phyloP scores from a whole-genome alignment of 1,139 yeast genomes.

The Saccharomyces uvarum region DNA sequence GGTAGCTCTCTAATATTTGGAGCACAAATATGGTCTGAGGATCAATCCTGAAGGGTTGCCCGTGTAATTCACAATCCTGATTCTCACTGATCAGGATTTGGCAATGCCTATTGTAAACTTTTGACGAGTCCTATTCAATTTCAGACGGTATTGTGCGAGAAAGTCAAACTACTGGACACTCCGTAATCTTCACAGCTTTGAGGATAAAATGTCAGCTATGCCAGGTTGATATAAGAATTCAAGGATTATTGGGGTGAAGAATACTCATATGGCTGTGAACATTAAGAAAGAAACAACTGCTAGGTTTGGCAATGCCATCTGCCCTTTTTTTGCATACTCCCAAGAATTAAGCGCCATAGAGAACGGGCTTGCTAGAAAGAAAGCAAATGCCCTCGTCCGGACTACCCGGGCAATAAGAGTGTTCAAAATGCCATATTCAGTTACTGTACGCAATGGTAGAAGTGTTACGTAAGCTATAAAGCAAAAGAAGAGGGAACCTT shows the following conservation, averaged over 20 bases:
- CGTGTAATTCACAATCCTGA: not conserved
- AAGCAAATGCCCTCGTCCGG: not conserved
- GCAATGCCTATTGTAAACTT: not conserved
- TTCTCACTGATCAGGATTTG: not conserved
- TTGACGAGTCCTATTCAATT: not conserved
- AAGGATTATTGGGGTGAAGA: not conserved
- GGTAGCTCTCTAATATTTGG: not conserved
- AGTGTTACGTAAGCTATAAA: not conserved
- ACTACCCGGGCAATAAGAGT: not conserved
- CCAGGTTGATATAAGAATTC: not conserved
- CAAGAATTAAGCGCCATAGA: not conserved
- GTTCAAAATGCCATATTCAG: not conserved
- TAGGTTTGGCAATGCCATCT: not conserved
- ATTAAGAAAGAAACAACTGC: not conserved
- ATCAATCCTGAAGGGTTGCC: not conserved
- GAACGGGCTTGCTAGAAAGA: not conserved
- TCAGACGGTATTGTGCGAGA: not conserved
- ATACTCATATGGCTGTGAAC: not conserved
- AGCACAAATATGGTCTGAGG: not conserved
- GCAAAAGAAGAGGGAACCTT: not conserved
- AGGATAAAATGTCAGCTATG: not conserved
- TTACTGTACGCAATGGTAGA: not conserved
- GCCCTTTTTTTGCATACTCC: not conserved
- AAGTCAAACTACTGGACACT: not conserved
- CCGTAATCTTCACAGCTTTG: not conserved